These are phyloP conservation scores for Ricinus communis DNA, from an alignment of 345 rosid genomes.

Conservation along the genomic window DNA sequence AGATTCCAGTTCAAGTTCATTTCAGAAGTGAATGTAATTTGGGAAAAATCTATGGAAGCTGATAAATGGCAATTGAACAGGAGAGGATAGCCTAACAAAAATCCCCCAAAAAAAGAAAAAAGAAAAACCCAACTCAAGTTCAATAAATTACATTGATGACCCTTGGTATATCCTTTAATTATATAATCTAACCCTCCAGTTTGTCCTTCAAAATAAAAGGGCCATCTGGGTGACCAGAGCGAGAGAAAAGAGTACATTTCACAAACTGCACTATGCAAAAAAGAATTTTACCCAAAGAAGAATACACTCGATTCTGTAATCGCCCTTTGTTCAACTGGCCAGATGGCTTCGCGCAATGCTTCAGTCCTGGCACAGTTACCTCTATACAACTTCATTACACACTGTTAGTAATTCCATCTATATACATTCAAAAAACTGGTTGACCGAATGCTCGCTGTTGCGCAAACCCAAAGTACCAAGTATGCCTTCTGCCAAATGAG, in stretches of 20 bases:
- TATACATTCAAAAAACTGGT: slow-evolving; percentile 39
- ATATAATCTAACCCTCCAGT: not conserved
- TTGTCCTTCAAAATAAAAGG: not conserved
- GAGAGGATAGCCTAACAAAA: no score
- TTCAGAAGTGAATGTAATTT: no score
- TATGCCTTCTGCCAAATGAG: slow-evolving; percentile 9
- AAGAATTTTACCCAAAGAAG: slow-evolving; percentile 27
- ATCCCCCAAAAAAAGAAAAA: no score
- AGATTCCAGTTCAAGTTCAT: no score
- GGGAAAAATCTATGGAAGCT: no score
- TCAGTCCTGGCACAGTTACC: slow-evolving; percentile 19
- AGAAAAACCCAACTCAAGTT: no score
- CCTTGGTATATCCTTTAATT: not conserved
- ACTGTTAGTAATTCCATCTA: slow-evolving; percentile 30
- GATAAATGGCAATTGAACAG: no score
- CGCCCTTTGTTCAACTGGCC: slow-evolving; percentile 5
- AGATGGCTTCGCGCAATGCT: slow-evolving; percentile 18
- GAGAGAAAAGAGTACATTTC: not conserved
- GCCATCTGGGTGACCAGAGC: not conserved
- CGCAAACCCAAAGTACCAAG: slow-evolving; percentile 31
- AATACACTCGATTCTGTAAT: slow-evolving; percentile 24
- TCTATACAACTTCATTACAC: slow-evolving; percentile 42
- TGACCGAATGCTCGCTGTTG: slow-evolving; percentile 3
- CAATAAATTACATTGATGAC: no score
- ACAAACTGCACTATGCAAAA: slow-evolving; percentile 20